phyloP scores from a whole-genome alignment of 108 stramenopile genomes.

The Pseudonitzschia delicatissima region DNA sequence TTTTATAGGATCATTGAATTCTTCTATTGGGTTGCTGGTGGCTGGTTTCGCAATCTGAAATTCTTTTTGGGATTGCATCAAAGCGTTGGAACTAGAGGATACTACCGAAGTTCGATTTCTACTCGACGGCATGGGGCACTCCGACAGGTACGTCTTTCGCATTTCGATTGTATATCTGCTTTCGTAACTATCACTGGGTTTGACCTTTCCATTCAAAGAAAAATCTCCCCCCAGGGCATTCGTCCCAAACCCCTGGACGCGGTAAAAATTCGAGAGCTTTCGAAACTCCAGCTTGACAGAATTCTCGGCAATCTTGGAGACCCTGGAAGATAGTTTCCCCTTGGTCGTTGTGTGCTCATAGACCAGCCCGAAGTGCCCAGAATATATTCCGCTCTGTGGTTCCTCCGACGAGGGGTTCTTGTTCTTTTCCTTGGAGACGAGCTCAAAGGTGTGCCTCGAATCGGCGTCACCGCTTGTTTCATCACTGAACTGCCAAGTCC shows the following conservation, averaged over 20 bases:
- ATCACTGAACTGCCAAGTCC: neutral
- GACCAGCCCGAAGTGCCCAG: neutral
- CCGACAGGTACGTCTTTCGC: neutral
- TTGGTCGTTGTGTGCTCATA: neutral
- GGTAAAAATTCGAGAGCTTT: neutral
- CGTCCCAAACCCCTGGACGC: neutral
- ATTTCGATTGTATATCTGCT: neutral
- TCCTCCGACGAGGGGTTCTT: neutral
- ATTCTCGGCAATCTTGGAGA: neutral
- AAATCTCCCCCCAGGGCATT: neutral
- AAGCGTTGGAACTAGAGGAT: neutral
- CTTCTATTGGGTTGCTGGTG: neutral
- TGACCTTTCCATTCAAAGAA: neutral
- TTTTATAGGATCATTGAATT: neutral
- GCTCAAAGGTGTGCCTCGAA: neutral
- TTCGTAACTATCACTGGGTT: neutral
- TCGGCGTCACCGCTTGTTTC: neutral
- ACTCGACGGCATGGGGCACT: neutral
- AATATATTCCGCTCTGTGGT: neutral
- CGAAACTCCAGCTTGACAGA: constrained; percentile 5
- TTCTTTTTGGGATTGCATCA: neutral
- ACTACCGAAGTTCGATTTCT: neutral
- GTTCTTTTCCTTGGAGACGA: neutral
- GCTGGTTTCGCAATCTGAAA: neutral
- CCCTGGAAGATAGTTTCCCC: neutral